phyloP scores from a whole-genome alignment of 306 rosid genomes.

The Citrullus mucosospermus region DNA sequence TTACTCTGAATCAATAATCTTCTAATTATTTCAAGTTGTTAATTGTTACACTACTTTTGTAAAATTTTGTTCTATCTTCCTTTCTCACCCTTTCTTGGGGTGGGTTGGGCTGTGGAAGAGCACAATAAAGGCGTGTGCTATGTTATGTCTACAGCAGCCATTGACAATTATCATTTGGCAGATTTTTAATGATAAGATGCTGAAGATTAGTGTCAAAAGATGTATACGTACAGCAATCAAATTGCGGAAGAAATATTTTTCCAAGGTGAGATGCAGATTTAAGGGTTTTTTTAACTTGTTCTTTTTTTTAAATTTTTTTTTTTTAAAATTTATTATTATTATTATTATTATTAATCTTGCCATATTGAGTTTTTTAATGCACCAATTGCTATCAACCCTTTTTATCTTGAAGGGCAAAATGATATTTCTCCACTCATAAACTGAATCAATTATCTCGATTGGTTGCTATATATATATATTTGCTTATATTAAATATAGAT shows the following conservation, averaged over 20 bases:
- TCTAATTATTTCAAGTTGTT: background rate
- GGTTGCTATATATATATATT: background rate
- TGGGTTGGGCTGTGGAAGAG: background rate
- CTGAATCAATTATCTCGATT: background rate
- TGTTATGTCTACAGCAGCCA: background rate
- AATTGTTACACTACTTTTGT: background rate
- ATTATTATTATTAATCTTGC: background rate
- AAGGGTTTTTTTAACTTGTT: background rate
- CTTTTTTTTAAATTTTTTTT: no score
- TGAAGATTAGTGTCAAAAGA: conserved; percentile 70
- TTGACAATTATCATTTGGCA: conserved; percentile 13
- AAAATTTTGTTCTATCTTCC: background rate
- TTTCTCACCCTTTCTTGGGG: background rate
- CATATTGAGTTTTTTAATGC: background rate
- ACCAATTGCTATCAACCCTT: conserved; percentile 8
- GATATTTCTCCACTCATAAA: conserved; percentile 2
- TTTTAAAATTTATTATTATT: no score
- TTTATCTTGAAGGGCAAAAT: background rate
- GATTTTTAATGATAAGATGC: conserved; percentile 81
- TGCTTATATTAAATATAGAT: background rate
- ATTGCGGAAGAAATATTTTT: conserved; percentile 73
- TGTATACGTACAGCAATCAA: conserved; percentile 62
- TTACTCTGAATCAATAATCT: background rate
- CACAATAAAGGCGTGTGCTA: background rate
- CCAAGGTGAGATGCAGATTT: conserved; percentile 43